phyloP scores from a whole-genome alignment of 2,329 filamentous ascomycete genomes.

The Colletotrichum tropicale region DNA sequence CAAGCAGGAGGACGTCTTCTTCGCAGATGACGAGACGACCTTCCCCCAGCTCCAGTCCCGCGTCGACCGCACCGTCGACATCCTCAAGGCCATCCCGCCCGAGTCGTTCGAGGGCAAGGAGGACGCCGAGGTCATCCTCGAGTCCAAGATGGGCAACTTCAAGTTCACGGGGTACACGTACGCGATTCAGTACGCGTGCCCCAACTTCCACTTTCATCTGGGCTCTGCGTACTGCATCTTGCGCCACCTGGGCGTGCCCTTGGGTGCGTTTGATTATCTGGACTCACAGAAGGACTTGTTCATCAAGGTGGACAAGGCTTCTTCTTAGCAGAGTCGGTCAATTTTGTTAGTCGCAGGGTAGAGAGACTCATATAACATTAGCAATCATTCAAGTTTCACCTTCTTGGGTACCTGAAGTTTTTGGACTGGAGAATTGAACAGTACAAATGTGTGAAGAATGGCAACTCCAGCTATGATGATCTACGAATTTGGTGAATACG shows the following conservation, averaged over 20 bases:
- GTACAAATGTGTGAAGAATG: not conserved
- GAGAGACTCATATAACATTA: fast-evolving
- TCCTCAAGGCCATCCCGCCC: constrained; percentile 32
- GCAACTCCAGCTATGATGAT: not conserved
- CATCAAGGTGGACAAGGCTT: not conserved
- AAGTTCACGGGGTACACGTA: constrained; percentile 42
- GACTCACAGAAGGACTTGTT: constrained; percentile 9
- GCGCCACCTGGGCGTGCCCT: constrained; percentile 57
- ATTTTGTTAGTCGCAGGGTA: not conserved
- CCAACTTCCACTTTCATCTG: constrained; percentile 67
- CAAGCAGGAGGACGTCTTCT: constrained; percentile 3
- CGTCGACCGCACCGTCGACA: constrained; percentile 25
- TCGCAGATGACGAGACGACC: constrained; percentile 20
- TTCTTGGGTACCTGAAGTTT: fast-evolving
- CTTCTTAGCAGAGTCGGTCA: not conserved
- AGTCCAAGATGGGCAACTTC: constrained; percentile 27
- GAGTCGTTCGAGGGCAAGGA: constrained; percentile 23
- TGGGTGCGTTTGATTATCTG: constrained; percentile 63
- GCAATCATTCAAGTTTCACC: not conserved
- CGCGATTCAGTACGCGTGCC: constrained; percentile 47
- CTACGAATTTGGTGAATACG: fast-evolving
- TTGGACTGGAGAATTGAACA: not conserved
- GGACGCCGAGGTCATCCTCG: constrained; percentile 26
- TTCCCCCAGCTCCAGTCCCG: constrained; percentile 11
- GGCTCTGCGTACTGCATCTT: constrained; percentile 61